Base-by-base conservation (phyloP, 2,329 filamentous ascomycete species). In the Lithohypha guttulata region DNA sequence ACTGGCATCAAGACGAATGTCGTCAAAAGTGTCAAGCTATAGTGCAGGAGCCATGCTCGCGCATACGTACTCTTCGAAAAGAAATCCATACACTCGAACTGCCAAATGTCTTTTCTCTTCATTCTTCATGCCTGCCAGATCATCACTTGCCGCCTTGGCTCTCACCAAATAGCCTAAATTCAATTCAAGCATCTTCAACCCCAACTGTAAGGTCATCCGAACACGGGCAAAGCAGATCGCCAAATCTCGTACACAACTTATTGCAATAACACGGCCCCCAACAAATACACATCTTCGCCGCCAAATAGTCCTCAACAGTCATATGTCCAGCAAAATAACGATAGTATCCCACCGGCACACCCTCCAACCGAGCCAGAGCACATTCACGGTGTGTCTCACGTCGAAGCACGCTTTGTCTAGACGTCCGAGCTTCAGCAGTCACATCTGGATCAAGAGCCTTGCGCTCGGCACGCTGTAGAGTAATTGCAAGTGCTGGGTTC, bases 1-100 rank as follows among this genome's bases (percentile, higher is more conserved):
- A 91, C 87, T 28, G 91, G 91, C 77, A 93, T 98, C 66, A 96
- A 95, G 71, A 83, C 80, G 52, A 82, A 83, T 14, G 64, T 98
- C 61, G 78, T 96, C 54, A 93, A 91, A 77, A 93, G 85, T 72
- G 74, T 84, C 56, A 96, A 91, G 70, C 68, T 98, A 64, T 25
- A 25, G 23, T 8, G 23, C 7, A 25, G n/a, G 8, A 25, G 7
- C n/a, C 23, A 25, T n/a, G 23, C n/a, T 25, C 23, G 23, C 6
- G 26, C 26, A n/a, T 14, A n/a, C 26, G 11, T 28, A 4, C 9
- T 28, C 30, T 15, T 20, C 4, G 30, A 11, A n/a, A 5, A 20
- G 18, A 17, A 7, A 11, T n/a, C 5, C n/a, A n/a, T n/a, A n/a
- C n/a, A n/a, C n/a, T n/a, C n/a, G n/a, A n/a, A n/a, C n/a, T n/a